These are phyloP conservation scores for Pelargonium citronellum DNA, from an alignment of 441 rosid genomes.

Conservation along the genomic window DNA sequence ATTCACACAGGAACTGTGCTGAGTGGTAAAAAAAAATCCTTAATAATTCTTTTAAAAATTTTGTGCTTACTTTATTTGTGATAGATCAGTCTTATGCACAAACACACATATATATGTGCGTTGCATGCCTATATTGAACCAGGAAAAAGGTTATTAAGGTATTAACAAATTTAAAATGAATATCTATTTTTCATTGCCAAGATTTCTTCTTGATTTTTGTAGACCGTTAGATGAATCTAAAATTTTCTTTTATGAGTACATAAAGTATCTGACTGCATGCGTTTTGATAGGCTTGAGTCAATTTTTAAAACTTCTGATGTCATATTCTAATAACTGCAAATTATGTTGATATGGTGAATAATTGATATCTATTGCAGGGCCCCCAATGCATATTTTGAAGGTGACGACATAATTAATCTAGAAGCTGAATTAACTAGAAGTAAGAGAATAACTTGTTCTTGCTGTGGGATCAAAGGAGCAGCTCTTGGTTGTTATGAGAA, in stretches of 20 bases:
- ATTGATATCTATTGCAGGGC: slow-evolving; percentile 48
- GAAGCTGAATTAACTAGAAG: slow-evolving; percentile 49
- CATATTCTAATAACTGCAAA: not conserved
- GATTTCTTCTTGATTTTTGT: not conserved
- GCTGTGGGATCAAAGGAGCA: slow-evolving; percentile 21
- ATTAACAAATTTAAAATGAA: too few relatives aligned
- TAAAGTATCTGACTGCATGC: slow-evolving; percentile 5
- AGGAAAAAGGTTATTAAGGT: too few relatives aligned
- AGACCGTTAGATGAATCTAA: not conserved
- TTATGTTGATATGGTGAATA: slow-evolving; percentile 9
- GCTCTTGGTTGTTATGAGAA: slow-evolving; percentile 23
- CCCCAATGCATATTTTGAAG: slow-evolving; percentile 74
- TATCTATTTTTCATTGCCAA: too few relatives aligned
- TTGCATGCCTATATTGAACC: too few relatives aligned
- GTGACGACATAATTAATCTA: slow-evolving; percentile 65
- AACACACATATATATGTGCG: too few relatives aligned
- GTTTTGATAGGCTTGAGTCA: not conserved
- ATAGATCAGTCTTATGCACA: too few relatives aligned
- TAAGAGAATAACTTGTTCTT: slow-evolving; percentile 19
- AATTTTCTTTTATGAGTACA: not conserved
- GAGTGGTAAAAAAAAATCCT: slow-evolving; percentile 64
- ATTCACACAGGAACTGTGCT: slow-evolving; percentile 72
- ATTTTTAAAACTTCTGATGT: not conserved
- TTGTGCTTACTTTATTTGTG: not conserved
- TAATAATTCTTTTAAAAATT: not conserved